phyloP scores from a whole-genome alignment of 768 basidiomycete species.

The Mycena rosella region DNA sequence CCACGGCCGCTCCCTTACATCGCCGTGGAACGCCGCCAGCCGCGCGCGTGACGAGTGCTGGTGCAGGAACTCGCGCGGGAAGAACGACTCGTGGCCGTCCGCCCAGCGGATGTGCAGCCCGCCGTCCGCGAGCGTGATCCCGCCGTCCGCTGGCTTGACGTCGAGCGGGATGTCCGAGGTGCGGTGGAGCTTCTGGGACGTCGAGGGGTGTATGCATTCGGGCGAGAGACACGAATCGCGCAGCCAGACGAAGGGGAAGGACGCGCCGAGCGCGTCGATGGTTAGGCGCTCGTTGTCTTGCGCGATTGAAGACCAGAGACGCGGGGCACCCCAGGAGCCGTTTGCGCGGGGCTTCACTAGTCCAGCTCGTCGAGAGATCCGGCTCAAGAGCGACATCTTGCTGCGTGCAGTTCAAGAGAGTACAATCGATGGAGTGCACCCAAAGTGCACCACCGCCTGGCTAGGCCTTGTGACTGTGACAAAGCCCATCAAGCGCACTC shows the following conservation, averaged over 20 bases:
- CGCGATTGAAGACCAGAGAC: conserved; percentile 25
- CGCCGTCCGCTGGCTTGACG: conserved; percentile 57
- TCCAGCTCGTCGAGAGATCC: not conserved
- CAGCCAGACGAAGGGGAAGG: conserved; percentile 81
- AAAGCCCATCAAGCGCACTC: no score
- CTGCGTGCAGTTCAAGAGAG: no score
- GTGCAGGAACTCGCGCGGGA: conserved; percentile 60
- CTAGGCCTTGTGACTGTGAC: no score
- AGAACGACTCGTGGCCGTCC: conserved; percentile 73
- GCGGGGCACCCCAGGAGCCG: not conserved
- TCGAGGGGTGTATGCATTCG: conserved; percentile 81
- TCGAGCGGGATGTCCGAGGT: conserved; percentile 73
- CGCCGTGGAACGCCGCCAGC: conserved; percentile 60
- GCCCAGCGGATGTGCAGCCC: conserved; percentile 69
- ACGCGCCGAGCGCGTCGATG: conserved; percentile 55
- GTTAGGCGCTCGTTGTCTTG: conserved; percentile 39
- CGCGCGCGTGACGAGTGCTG: conserved; percentile 56
- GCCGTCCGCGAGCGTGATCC: conserved; percentile 55
- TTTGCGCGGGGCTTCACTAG: not conserved
- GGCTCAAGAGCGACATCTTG: not conserved
- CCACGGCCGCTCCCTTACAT: conserved; percentile 60
- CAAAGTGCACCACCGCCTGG: no score
- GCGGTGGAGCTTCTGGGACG: conserved; percentile 80
- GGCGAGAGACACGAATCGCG: conserved; percentile 87
- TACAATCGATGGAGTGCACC: no score